Base-by-base conservation (phyloP, 768 basidiomycete species). In the Boletus eberwhitei region DNA sequence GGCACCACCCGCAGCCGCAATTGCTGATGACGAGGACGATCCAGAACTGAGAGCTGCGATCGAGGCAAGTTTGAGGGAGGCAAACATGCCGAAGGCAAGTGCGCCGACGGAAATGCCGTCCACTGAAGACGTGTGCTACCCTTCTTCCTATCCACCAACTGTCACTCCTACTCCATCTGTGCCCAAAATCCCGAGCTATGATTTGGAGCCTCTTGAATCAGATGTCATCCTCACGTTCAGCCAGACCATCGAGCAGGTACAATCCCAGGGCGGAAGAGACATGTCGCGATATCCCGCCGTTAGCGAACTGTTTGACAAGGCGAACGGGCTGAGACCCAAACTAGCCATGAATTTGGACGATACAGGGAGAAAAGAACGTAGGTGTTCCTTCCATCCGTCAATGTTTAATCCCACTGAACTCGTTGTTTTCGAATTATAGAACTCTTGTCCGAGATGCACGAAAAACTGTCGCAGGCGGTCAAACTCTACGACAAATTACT, bases 1-100 rank as follows among this genome's bases (percentile, higher is more conserved):
- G 12, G 47, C 53, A 43, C 65, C 73, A 31, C 43, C 61, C 8
- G 60, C 64, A 31, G 31, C 55, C 14, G 61, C 65, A 16, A 74
- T 70, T 5, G 17, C 37, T 4, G 83, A 77, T 12, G 88, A 92
- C 12, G 95, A 96, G 32, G 90, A 96, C 4, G 96, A 99, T 70
- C 89, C 90, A 12, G 94, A 98, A 54, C 76, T 99, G 19, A 83
- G 79, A 54, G 90, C 96, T 19, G 97, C 97, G 0, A 99, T 99
- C 48, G 93, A 98, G 66, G 97, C 97, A 0, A 93, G 90, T 66
- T 71, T 99, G 57, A 79, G 86, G n/a, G 97, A 99, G 63, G 86
- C 82, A 3, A 84, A 78, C 54, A 85, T 88, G 12, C 87, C 87
- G 0, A 83, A 78, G 58, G 85, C 92, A 8, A 92, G 90, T 62